Conservation (phyloP, 2,329 filamentous ascomycete genomes). For the Verticillium nubilum region DNA sequence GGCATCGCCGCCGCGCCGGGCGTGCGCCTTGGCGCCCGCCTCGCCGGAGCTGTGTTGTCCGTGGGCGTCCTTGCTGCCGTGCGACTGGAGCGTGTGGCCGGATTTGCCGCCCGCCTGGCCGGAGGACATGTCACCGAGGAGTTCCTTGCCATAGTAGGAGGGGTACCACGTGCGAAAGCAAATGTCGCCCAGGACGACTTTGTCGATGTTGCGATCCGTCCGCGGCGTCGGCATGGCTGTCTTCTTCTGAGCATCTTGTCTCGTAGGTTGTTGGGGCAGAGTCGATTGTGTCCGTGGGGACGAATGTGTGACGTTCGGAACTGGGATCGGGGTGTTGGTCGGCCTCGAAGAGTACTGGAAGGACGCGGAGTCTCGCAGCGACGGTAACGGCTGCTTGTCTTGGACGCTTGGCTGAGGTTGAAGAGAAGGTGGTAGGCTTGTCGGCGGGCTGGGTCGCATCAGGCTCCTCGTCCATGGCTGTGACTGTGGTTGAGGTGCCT, state of each 20-base stretch:
- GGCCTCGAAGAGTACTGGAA: conserved; percentile 3
- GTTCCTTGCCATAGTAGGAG: conserved; percentile 77
- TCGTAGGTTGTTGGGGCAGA: not conserved
- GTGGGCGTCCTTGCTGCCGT: not conserved
- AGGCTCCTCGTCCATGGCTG: conserved; percentile 10
- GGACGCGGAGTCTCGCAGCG: not conserved
- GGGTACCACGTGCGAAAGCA: conserved; percentile 90
- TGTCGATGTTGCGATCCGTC: conserved; percentile 72
- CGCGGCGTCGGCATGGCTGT: conserved; percentile 28
- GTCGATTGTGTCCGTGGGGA: conserved; percentile 21
- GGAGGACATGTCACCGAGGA: conserved; percentile 44
- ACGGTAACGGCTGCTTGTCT: not conserved
- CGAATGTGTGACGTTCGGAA: conserved; percentile 28
- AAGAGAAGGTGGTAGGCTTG: conserved; percentile 12
- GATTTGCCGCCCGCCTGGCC: conserved; percentile 14
- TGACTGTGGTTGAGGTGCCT: conserved; percentile 26
- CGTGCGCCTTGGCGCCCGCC: conserved; percentile 24
- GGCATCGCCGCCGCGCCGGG: conserved; percentile 21
- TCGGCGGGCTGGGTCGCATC: conserved; percentile 12
- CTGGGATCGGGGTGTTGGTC: conserved; percentile 5
- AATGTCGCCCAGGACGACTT: conserved; percentile 78
- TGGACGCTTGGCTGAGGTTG: not conserved
- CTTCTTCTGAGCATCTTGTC: conserved; percentile 5
- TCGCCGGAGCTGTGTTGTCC: conserved; percentile 12
- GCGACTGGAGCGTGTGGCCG: conserved; percentile 11